Base-by-base conservation (phyloP, 1,284 basidiomycete genomes). In the Ganoderma lucidum region DNA sequence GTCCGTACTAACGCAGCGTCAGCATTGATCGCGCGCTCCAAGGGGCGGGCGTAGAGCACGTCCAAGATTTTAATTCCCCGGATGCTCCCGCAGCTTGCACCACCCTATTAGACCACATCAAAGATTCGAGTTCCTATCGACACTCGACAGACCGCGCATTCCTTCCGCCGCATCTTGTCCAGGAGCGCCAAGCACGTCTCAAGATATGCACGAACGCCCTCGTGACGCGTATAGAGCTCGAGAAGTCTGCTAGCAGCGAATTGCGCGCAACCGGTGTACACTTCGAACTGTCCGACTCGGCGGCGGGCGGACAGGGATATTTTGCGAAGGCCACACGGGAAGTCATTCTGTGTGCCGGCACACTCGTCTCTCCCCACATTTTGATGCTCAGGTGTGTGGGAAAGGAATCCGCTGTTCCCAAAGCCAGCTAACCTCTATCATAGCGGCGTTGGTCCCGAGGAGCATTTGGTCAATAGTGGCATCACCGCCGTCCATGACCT, bases 301-400 rank as follows among this genome's bases (percentile, higher is more conserved):
- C 56, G 68, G 48, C 41, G 8, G 44, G 64, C 0, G 63, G 67
- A 23, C 63, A 60, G 41, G 56, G 60, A 9, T 70, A 64, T 42
- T 65, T 64, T 48, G 76, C 78, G 2, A 64, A 63, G 5, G 81
- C 77, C 0, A 68, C 68, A 14, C 68, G 74, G 51, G 79, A 81
- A 66, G 76, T 82, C 12, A 68, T 83, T 12, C 28, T 83, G 30
- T 79, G 73, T 63, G 74, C 76, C 17, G 82, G 82, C 14, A 75
- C 80, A 0, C 69, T 83, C 32, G 78, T 77, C 0, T 77, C 77
- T 35, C 81, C 82, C 0, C 78, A 79, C 30, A 63, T 82, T 6
- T 67, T 82, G 19, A 76, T 80, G 76, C 64, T 81, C n/a, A 83
- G 81, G 80, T 67, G 53, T 1, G 35, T 9, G 30, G 35, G n/a